A percentile compares a stretch with the other conserved stretches of the same genome.
phyloP scores from a whole-genome alignment of 1,139 yeast species.

The Diutina sp. region DNA sequence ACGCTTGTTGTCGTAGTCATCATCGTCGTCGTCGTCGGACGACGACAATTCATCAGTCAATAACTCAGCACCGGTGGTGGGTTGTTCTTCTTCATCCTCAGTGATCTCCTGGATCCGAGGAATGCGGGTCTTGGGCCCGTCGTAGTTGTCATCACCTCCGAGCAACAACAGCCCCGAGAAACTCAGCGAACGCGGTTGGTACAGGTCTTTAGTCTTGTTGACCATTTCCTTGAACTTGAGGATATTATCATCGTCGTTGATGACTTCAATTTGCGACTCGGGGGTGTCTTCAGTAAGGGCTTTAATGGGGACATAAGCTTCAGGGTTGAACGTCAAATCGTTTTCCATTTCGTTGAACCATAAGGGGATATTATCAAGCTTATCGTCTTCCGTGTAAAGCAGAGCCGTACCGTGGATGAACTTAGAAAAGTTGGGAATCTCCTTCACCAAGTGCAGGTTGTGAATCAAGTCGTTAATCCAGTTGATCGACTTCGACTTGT shows the following conservation, averaged over 20 bases:
- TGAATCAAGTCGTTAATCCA: slow-evolving; percentile 87
- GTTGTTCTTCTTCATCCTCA: background rate
- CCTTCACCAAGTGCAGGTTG: slow-evolving; percentile 67
- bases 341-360: slow-evolving; percentile 87
- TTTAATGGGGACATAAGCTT: slow-evolving; percentile 50
- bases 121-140: background rate
- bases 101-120: background rate
- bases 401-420: slow-evolving; percentile 86
- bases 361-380: slow-evolving; percentile 79
- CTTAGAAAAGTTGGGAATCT: slow-evolving; percentile 82
- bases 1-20: slow-evolving; percentile 13
- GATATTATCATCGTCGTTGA: slow-evolving; percentile 32
- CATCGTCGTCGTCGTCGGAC: slow-evolving; percentile 8
- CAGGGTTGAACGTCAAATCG: slow-evolving; percentile 68
- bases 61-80: background rate
- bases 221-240: slow-evolving; percentile 31
- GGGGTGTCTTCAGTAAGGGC: slow-evolving; percentile 15
- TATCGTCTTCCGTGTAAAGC: slow-evolving; percentile 80
- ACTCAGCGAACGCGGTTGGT: slow-evolving; percentile 1
- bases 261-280: slow-evolving; percentile 14
- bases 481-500: slow-evolving; percentile 28
- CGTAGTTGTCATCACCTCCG: background rate
- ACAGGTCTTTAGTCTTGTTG: slow-evolving; percentile 10
- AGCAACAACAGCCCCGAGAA: slow-evolving; percentile 2
- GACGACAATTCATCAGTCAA: background rate